Conservation (phyloP, 73 alveolate species). For the Urostyla sp. region DNA sequence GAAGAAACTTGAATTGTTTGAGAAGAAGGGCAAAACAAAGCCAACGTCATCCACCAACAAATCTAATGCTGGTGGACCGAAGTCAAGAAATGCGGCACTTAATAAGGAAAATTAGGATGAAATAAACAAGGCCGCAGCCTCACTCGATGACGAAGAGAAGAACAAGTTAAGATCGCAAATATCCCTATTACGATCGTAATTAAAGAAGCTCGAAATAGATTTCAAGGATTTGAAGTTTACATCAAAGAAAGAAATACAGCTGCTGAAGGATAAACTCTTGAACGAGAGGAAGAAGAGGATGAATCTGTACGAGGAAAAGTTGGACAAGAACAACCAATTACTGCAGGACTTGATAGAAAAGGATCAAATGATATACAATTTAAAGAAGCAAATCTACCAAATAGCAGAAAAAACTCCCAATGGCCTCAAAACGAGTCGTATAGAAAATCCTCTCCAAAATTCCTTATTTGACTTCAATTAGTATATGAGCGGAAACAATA, state of each 20-base stretch:
- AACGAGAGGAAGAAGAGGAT: conserved; percentile 39
- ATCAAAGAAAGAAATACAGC: neutral
- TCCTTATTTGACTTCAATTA: no score
- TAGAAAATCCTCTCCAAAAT: no score
- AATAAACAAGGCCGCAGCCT: neutral
- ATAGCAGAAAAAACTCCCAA: conserved; percentile 12
- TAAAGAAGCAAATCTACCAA: conserved; percentile 7
- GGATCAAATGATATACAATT: neutral
- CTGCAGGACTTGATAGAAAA: conserved; percentile 30
- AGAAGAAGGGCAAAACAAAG: neutral
- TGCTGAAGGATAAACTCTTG: conserved; percentile 15
- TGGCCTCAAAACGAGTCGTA: no score
- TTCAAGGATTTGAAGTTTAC: conserved; percentile 8
- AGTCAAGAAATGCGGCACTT: conserved; percentile 14
- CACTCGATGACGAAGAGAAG: conserved; percentile 28
- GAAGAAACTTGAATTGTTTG: conserved; percentile 1
- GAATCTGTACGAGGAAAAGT: conserved; percentile 43
- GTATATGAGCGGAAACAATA: no score
- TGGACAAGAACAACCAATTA: conserved; percentile 28
- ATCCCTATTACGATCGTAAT: conserved; percentile 18
- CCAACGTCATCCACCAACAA: neutral
- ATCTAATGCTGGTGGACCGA: conserved; percentile 21
- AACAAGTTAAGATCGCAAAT: conserved; percentile 22
- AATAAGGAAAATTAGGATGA: conserved; percentile 32
- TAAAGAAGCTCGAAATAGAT: conserved; percentile 36